These are phyloP conservation scores for Cladophialophora immunda DNA, from an alignment of 2,329 filamentous ascomycete species.

Conservation along the genomic window DNA sequence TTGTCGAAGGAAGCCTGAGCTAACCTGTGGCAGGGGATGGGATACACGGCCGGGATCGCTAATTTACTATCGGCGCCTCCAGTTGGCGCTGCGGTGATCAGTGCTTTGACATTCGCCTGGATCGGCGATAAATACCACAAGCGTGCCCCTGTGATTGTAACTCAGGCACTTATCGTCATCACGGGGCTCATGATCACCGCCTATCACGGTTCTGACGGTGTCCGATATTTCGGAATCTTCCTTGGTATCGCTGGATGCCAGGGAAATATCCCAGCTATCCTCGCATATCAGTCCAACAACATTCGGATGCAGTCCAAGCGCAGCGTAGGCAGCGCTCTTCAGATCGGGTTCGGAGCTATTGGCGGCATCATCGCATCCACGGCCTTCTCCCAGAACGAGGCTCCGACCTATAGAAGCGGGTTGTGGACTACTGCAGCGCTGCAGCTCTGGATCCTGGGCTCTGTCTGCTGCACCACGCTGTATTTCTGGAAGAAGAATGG, in stretches of 20 bases:
- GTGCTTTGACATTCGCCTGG: slow-evolving; percentile 41
- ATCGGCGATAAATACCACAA: slow-evolving; percentile 43
- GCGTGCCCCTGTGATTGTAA: slow-evolving; percentile 42
- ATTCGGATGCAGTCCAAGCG: slow-evolving; percentile 45
- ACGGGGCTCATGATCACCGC: slow-evolving; percentile 44
- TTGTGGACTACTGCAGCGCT: slow-evolving; percentile 36
- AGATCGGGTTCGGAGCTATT: slow-evolving; percentile 51
- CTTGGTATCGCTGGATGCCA: slow-evolving; percentile 44
- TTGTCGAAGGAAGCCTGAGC: background rate
- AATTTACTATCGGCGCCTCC: slow-evolving; percentile 46
- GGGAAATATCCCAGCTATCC: slow-evolving; percentile 44
- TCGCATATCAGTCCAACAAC: slow-evolving; percentile 48
- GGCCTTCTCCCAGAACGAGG: slow-evolving; percentile 40
- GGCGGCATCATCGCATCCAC: slow-evolving; percentile 41
- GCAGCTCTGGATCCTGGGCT: slow-evolving; percentile 40
- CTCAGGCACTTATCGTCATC: slow-evolving; percentile 42
- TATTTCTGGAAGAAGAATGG: slow-evolving; percentile 47
- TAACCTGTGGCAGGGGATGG: slow-evolving; percentile 40
- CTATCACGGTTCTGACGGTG: slow-evolving; percentile 37
- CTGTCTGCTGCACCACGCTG: slow-evolving; percentile 41
- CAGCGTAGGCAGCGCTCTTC: slow-evolving; percentile 47
- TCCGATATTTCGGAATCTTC: slow-evolving; percentile 45
- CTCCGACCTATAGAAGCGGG: slow-evolving; percentile 39
- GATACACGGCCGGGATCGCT: slow-evolving; percentile 41
- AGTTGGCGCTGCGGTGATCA: slow-evolving; percentile 41